Base-by-base conservation (phyloP, 768 basidiomycete species). In the Tremella mesenterica region DNA sequence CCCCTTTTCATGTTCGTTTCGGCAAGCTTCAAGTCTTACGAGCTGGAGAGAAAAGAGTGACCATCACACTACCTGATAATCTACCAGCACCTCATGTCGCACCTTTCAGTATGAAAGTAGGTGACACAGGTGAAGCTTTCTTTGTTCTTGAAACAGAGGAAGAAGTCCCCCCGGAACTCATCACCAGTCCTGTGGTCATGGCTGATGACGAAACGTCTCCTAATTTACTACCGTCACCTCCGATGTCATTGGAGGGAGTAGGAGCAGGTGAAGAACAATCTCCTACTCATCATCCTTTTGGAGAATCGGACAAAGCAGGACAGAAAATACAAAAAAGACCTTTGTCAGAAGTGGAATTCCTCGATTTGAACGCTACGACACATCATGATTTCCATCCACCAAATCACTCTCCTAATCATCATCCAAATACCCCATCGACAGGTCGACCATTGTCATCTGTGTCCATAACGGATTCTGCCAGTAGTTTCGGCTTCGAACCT, bases 71-170 rank as follows among this genome's bases (percentile, higher is more conserved):
- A 65, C 72, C 72, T 3, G 58, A 69, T 77, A 82, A 61, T 79
- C 80, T 39, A 8, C 62, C 71, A 1, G 56, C 59, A 14, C 68
- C 68, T 6, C 66, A 71, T 59, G 38, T 63, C 18, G 85, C 91
- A 52, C 93, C 93, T 0, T 97, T 88, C 73, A 80, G 80, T 73
- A 99, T 99, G 95, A 97, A 99, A 78, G 90, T 97, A 57, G 92
- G 91, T 34, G 95, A 97, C 54, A 90, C 95, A 1, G 95, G 95
- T 4, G 95, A 99, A 75, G 95, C 92, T 0, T 99, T 97, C 79
- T 97, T 97, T 67, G 86, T 99, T 34, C 89, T 97, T 61, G 93
- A 99, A 74, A 96, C 93, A 0, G 88, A 92, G 34, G 88, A 85
- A 33, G 90, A 96, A 54, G 84, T 97, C 27, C 93, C 95, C 2